Base-by-base conservation (phyloP, 1,284 basidiomycete genomes). In the Pterulicium gracile region DNA sequence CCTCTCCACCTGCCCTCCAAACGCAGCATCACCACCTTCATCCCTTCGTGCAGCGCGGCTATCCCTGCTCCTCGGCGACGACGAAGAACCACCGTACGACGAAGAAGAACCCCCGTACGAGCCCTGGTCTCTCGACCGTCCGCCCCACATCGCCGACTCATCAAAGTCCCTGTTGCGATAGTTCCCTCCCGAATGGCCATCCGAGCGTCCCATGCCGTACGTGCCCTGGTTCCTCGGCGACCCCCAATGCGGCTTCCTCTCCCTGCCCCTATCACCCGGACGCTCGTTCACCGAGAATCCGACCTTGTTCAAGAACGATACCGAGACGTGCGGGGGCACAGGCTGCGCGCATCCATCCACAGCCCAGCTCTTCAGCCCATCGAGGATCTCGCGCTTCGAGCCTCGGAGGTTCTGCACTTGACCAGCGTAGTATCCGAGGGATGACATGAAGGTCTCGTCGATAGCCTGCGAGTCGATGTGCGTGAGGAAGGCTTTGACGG, bases 371-470 rank as follows among this genome's bases (percentile, higher is more conserved):
- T 81, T 77, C 47, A 81, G 62, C 4, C 80, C 84, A 24, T 78
- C 66, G 17, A 85, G 52, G 44, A 90, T 62, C n/a, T 66, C 68
- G 2, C 58, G 52, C 48, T 67, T 70, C 43, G 61, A 56, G 1
- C 72, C 56, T 19, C 79, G 69, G 44, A 91, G 55, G 20, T 81
- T 69, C 4, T 58, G 58, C 0, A 65, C 48, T 55, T 78, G 78
- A 43, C 69, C 60, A 42, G 79, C 53, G 64, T 93, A 94, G 68
- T 81, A 94, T 0, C 91, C 91, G 12, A 93, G 62, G 46, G 87
- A 59, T 4, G 84, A 80, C 19, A 73, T 67, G 58, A 89, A 83
- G 1, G 84, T 77, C 53, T 85, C 80, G 40, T 67, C 62, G 45
- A 90, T 58, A 0, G 77, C 75, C 3, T 73, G 69, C 24, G 66